Evolutionary conservation across 495 filamentous ascomycete genomes (phyloP).

Genomic region (Neurospora sp.): DNA sequence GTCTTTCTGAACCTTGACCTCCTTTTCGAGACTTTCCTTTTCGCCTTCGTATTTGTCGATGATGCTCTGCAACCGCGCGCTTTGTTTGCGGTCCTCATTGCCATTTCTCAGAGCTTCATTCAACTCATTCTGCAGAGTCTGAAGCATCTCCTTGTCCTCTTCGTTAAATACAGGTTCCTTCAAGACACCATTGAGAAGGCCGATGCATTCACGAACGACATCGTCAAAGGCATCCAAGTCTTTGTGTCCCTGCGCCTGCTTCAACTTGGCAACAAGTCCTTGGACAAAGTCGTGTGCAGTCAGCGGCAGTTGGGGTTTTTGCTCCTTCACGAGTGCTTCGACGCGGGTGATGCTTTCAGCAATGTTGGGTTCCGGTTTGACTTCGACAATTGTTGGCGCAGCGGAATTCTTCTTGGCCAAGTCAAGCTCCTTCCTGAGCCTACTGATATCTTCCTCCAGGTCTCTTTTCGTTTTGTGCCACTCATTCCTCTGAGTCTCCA

Average conservation of each 20-base stretch:
- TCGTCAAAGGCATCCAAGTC: background rate
- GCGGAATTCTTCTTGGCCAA: background rate
- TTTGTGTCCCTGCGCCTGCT: background rate
- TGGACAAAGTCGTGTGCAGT: background rate
- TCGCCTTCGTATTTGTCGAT: background rate
- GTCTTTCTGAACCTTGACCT: conserved; percentile 1
- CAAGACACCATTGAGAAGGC: background rate
- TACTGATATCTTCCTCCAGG: background rate
- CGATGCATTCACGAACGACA: background rate
- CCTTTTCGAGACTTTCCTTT: background rate
- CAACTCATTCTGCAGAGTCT: background rate
- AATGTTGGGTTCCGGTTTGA: background rate
- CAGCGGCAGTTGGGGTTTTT: background rate
- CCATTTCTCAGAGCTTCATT: background rate
- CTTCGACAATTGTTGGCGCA: background rate
- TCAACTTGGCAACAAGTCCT: background rate
- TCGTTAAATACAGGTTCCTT: background rate
- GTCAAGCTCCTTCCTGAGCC: background rate
- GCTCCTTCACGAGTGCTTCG: background rate
- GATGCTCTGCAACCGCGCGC: background rate
- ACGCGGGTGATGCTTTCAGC: background rate
- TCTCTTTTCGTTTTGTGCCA: background rate
- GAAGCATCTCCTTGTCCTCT: background rate
- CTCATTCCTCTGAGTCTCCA: background rate
- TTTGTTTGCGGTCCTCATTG: background rate